Evolutionary conservation across 148 eudicot species (phyloP), one percentile per base, ranked within the genome.

Genomic region (Silene latifolia): DNA sequence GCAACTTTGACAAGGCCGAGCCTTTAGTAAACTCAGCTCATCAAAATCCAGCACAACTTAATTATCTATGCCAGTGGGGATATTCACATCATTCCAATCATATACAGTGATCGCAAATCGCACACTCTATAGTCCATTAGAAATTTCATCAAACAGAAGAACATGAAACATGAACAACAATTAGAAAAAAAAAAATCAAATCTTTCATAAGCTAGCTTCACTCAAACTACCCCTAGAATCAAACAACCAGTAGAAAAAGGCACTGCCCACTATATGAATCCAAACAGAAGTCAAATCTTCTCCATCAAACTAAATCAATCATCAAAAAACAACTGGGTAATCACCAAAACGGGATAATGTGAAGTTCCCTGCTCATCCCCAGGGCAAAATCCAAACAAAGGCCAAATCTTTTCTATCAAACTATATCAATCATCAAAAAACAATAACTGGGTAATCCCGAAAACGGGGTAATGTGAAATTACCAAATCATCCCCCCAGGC

Each of bases 281-380:
- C 51, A 6, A 46, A 46, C 51, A 46, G 11, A 48, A 18, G 56
- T 9, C 56, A 51, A 51, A 51, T 51, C 56, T 51, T 51, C 1
- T 51, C 17, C 6, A 39, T 39, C 44, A 39, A 39, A 39, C 44
- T 39, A 39, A 39, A 6, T 39, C 44, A 39, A 7, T 5, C 9
- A 7, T 39, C 44, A 39, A 39, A 39, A 39, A 39, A 6, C 44
- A 39, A 39, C 44, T 39, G 44, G 44, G 44, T 7, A 39, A 39
- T 39, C 44, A 39, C 44, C 44, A 39, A 39, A 6, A 39, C 0
- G 8, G 44, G 8, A 7, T 39, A 32, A 71, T 3, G 23, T 39
- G 21, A 39, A 73, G 54, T 20, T 62, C 88, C 97, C 98, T 90
- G 93, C 12, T 88, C 80, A 84, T 92, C 96, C 2, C 91, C 89